Evolutionary conservation across 148 eudicot species (phyloP).

Genomic region (Limonium bicolor): DNA sequence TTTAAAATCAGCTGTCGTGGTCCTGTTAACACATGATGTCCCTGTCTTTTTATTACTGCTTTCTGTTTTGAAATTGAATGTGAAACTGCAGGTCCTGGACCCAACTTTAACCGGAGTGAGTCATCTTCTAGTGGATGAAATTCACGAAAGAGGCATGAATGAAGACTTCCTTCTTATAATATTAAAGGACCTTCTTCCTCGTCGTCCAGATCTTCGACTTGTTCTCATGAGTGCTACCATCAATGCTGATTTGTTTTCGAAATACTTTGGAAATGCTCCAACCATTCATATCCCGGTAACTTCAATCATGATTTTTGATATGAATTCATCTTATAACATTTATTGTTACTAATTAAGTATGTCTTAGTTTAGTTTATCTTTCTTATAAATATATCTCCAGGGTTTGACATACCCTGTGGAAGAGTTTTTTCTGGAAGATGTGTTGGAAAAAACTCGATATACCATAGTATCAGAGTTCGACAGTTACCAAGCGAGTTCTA

Average conservation of each 20-base stretch:
- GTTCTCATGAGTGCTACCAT: conserved; percentile 97
- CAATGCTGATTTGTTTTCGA: conserved; percentile 84
- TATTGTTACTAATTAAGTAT: too few species aligned
- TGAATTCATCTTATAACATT: too few species aligned
- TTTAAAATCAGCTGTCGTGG: too few species aligned
- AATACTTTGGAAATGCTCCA: conserved; percentile 83
- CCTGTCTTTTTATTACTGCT: too few species aligned
- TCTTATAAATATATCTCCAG: conserved; percentile 34
- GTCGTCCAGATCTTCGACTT: conserved; percentile 76
- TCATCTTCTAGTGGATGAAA: conserved; percentile 95
- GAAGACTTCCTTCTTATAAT: conserved; percentile 91
- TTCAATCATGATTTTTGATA: neutral
- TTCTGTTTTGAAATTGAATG: too few species aligned
- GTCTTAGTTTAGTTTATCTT: too few species aligned
- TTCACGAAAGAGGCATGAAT: conserved; percentile 98
- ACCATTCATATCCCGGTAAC: conserved; percentile 81
- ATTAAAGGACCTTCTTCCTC: conserved; percentile 82
- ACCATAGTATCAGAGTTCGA: conserved; percentile 38
- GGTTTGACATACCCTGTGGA: conserved; percentile 77
- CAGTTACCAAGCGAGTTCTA: conserved; percentile 40
- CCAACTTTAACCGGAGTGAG: conserved; percentile 75
- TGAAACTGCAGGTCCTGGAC: conserved; percentile 56
- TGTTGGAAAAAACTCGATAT: conserved; percentile 76
- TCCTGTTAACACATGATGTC: too few species aligned
- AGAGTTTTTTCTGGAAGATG: conserved; percentile 82